phyloP scores from a whole-genome alignment of 495 filamentous ascomycete genomes.

The Letharia lupina region DNA sequence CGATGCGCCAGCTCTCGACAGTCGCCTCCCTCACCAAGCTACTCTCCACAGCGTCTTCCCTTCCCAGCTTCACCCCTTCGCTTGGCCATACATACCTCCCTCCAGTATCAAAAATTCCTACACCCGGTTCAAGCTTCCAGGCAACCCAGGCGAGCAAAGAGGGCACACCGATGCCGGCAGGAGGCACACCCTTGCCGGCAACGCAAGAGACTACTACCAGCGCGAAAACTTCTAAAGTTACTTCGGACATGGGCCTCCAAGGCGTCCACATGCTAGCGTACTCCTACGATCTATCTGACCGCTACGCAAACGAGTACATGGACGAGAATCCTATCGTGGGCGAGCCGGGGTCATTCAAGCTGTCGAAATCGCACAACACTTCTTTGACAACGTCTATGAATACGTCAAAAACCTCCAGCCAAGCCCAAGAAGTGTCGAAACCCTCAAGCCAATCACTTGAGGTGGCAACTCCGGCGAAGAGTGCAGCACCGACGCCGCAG shows the following conservation, averaged over 20 bases:
- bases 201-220: slow-evolving; percentile 31
- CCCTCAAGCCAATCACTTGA: slow-evolving; percentile 7
- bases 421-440: not conserved
- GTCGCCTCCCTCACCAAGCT: slow-evolving; percentile 60
- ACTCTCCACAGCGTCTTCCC: slow-evolving; percentile 50
- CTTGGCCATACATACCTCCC: slow-evolving; percentile 67
- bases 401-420: slow-evolving; percentile 4
- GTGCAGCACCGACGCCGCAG: slow-evolving; percentile 16
- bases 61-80: slow-evolving; percentile 65
- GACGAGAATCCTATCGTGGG: slow-evolving; percentile 85
- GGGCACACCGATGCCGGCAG: slow-evolving; percentile 52
- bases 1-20: slow-evolving; percentile 46
- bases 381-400: slow-evolving; percentile 16
- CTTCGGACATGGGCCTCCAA: slow-evolving; percentile 29
- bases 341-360: slow-evolving; percentile 76
- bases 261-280: slow-evolving; percentile 56
- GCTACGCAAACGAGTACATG: slow-evolving; percentile 72
- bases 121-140: slow-evolving; percentile 27
- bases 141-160: slow-evolving; percentile 45
- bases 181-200: slow-evolving; percentile 31
- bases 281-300: slow-evolving; percentile 53
- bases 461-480: slow-evolving; percentile 11
- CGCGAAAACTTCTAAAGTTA: slow-evolving; percentile 5
- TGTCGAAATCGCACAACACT: slow-evolving; percentile 43
- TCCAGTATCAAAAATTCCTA: slow-evolving; percentile 35